phyloP scores from a whole-genome alignment of 2,329 filamentous ascomycete genomes.

The Neonectria magnoliae region DNA sequence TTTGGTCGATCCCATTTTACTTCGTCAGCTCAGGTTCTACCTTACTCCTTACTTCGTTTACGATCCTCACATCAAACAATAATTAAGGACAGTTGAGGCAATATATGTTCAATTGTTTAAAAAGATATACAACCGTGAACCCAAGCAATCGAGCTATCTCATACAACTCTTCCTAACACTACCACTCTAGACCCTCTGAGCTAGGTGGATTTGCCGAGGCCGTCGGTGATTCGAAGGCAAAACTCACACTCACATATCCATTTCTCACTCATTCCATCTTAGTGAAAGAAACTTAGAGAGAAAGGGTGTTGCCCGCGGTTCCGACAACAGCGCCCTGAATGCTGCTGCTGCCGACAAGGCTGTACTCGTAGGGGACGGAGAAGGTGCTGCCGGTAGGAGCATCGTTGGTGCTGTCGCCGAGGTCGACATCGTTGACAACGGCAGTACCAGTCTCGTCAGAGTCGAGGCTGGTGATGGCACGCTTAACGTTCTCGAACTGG shows the following conservation, averaged over 20 bases:
- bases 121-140: neutral
- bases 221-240: neutral
- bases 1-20: neutral
- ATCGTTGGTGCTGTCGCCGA: slow-evolving; percentile 50
- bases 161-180: neutral
- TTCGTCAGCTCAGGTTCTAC: no score
- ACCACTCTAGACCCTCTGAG: neutral
- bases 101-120: neutral
- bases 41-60: no score
- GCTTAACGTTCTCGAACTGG: slow-evolving; percentile 55
- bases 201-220: neutral
- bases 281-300: slow-evolving; percentile 39
- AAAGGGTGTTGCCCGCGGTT: slow-evolving; percentile 52
- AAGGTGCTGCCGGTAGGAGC: slow-evolving; percentile 60
- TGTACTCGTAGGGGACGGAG: slow-evolving; percentile 61
- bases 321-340: slow-evolving; percentile 48
- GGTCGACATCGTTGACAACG: slow-evolving; percentile 53
- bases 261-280: no score
- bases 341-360: slow-evolving; percentile 59
- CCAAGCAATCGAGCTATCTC: neutral
- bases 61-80: no score
- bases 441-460: slow-evolving; percentile 54
- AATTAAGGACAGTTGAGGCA: neutral
- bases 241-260: neutral
- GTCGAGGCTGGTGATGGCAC: slow-evolving; percentile 52